phyloP scores from a whole-genome alignment of 805 yeast species.

The Lipomyces chichibuensis region DNA sequence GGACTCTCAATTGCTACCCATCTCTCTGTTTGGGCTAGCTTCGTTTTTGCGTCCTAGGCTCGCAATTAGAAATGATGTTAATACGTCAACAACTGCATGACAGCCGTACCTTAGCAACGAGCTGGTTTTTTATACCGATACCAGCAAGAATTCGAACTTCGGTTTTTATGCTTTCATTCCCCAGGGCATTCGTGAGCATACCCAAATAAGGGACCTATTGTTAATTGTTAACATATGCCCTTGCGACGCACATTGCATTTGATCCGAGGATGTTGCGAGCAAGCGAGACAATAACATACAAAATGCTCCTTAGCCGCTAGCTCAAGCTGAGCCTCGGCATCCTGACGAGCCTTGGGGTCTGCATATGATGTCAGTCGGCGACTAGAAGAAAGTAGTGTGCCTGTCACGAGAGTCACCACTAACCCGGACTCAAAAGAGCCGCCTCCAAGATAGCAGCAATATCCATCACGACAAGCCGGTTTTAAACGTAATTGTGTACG shows the following conservation, averaged over 20 bases:
- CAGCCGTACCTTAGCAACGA: constrained; percentile 63
- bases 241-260: not conserved
- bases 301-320: constrained; percentile 75
- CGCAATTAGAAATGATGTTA: not conserved
- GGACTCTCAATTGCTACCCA: constrained; percentile 68
- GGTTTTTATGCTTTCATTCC: constrained; percentile 61
- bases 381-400: not conserved
- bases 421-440: constrained; percentile 67
- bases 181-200: constrained; percentile 69
- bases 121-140: constrained; percentile 80
- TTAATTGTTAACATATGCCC: not conserved
- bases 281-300: constrained; percentile 43
- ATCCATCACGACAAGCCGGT: constrained; percentile 50
- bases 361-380: not conserved
- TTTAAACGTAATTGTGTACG: not conserved
- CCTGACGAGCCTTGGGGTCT: constrained; percentile 66
- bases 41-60: constrained; percentile 55
- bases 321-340: constrained; percentile 77
- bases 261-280: not conserved
- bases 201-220: constrained; percentile 58
- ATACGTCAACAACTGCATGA: not conserved
- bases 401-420: constrained; percentile 15
- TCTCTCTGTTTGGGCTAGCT: constrained; percentile 62
- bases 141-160: constrained; percentile 95
- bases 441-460: constrained; percentile 73